Percentiles rank a stretch among this genome's conserved stretches.
Evolutionary conservation across 1,139 yeast species (phyloP).

Genomic region (Candida sp.): DNA sequence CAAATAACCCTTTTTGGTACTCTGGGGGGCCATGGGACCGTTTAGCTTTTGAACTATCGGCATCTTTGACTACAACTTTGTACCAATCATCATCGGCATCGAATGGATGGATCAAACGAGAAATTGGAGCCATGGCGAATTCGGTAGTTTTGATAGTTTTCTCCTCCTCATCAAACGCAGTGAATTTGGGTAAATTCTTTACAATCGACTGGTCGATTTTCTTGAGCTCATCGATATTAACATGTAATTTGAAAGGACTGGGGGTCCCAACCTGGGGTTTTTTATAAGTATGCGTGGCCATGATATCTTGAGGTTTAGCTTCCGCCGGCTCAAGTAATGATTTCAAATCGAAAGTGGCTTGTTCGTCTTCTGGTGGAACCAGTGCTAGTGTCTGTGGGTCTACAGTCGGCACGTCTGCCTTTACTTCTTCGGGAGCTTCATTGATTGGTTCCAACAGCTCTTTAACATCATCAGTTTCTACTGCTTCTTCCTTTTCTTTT

Average conservation of each 20-base stretch:
- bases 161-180: slow-evolving; percentile 41
- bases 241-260: slow-evolving; percentile 55
- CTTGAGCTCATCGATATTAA: slow-evolving; percentile 52
- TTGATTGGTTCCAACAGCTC: neutral
- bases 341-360: slow-evolving; percentile 10
- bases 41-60: slow-evolving; percentile 15
- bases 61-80: slow-evolving; percentile 55
- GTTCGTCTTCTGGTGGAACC: slow-evolving; percentile 5
- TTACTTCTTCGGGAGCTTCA: neutral
- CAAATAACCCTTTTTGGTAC: slow-evolving; percentile 57
- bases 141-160: slow-evolving; percentile 9
- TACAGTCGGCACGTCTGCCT: neutral
- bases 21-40: slow-evolving; percentile 26
- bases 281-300: slow-evolving; percentile 6
- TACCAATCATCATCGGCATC: slow-evolving; percentile 65
- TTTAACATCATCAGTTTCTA: neutral
- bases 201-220: slow-evolving; percentile 53
- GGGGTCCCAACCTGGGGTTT: slow-evolving; percentile 8
- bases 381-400: neutral
- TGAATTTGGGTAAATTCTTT: slow-evolving; percentile 51
- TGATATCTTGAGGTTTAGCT: slow-evolving; percentile 1
- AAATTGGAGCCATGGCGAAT: slow-evolving; percentile 34
- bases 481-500: neutral
- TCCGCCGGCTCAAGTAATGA: slow-evolving; percentile 6
- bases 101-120: slow-evolving; percentile 58